Evolutionary conservation across 768 basidiomycete species (phyloP), one percentile per base, ranked within the genome.

Genomic region (Phylloporus rhodoxanthus): DNA sequence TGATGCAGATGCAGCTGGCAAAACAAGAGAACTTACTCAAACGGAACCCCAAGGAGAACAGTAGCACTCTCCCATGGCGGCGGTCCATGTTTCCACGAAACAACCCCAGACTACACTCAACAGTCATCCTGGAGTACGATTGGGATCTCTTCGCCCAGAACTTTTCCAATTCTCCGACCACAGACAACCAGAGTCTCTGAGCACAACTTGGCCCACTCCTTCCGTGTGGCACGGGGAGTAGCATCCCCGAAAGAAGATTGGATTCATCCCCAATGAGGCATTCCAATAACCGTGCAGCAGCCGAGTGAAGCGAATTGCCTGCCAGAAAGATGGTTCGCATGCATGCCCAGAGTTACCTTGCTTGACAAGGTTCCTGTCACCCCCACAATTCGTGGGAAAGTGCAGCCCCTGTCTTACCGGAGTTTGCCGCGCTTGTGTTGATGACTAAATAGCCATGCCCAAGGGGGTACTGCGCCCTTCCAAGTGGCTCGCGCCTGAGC

Each of bases 121-220:
- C 34, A 76, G 57, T 26, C 66, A 57, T 55, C 19, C 43, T 34
- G 6, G 53, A 48, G 52, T 52, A 47, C 20, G 65, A 66, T 56
- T 48, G 48, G 17, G 56, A 50, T 33, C 59, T 52, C 42, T 48
- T 55, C 32, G 45, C 38, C 82, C 83, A 85, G 61, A 87, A 87
- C 25, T 62, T 70, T 45, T 70, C 66, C 51, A 84, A 53, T n/a
- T 70, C 66, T 6, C 75, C 70, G 3, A 64, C 55, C 78, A 50
- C 77, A 79, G 17, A 74, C 63, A 8, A 72, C 64, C 26, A 79
- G 52, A 7, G 76, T 71, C 45, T 85, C 82, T 9, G 80, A 73
- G 50, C 81, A 84, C 0, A 89, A 62, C 14, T 60, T 66, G 2
- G 79, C 75, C 87, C 87, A 90, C 33, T 76, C 70, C 15, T 62